Evolutionary conservation across 164 flowering plant species (phyloP), one percentile per base, ranked within the genome.

Genomic region (Liriodendron chinense): DNA sequence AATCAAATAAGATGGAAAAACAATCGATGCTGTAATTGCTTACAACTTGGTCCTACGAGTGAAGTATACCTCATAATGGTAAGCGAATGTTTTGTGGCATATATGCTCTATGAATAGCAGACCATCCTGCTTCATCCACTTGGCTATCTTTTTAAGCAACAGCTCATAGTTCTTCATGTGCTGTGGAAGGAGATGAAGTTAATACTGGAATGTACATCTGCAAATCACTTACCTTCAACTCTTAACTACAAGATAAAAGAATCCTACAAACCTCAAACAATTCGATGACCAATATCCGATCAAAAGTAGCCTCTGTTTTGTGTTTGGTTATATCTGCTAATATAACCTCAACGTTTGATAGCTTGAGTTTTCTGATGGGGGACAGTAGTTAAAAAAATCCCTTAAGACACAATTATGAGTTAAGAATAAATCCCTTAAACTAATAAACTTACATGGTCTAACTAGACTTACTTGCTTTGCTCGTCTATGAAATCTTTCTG

Each of bases 261-360:
- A 48, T 4, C 34, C 61, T 13, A 20, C 23, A 14, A 73, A 79
- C 82, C 82, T 79, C 76, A 9, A 79, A 61, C 18, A 74, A 20
- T 72, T 63, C 76, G 47, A 79, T 73, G 22, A 73, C 73, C 0
- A 79, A 18, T 34, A 79, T 16, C 13, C 82, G 73, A 72, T 79
- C 82, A 56, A 26, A 76, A 3, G 48, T 62, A 43, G 62, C 24
- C 26, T 79, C 76, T 18, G 26, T 76, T 14, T 73, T 71, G 18
- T 68, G 57, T 73, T 34, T 73, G 3, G 76, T 79, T 50, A 79
- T 74, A 61, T 79, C 82, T 16, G 78, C 82, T 65, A 76, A 68
- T 63, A 79, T 64, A 1, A 79, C 71, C 70, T 79, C 76, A 1
- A 79, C 74, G 43, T 79, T 79, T 12, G 59, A 26, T 7, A 79